Conservation (phyloP, 2,329 filamentous ascomycete species). For the Graphilbum sp. region DNA sequence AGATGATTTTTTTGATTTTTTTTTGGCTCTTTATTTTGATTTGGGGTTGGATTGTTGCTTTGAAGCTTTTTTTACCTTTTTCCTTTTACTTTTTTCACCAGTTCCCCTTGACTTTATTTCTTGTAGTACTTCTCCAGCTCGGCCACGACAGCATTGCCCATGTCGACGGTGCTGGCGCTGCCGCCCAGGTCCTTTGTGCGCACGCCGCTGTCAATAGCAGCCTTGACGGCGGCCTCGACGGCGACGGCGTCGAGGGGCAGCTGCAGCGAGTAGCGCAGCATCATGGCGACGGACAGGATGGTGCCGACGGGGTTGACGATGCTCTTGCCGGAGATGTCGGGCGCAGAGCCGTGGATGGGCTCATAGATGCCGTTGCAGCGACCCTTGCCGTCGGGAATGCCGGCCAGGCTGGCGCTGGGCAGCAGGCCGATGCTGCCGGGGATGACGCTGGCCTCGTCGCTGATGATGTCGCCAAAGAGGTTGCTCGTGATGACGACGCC, state of each 20-base stretch:
- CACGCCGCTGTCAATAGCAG: slow-evolving; percentile 62
- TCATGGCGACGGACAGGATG: slow-evolving; percentile 85
- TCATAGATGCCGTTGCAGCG: slow-evolving; percentile 92
- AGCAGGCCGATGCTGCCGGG: slow-evolving; percentile 78
- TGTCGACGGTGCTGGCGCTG: slow-evolving; percentile 52
- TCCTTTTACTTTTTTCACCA: background rate
- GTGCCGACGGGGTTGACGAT: slow-evolving; percentile 88
- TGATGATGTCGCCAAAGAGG: slow-evolving; percentile 90
- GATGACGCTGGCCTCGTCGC: slow-evolving; percentile 88
- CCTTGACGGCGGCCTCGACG: slow-evolving; percentile 67
- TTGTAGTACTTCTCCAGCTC: slow-evolving; percentile 57
- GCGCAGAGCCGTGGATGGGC: slow-evolving; percentile 89
- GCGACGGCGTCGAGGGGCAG: slow-evolving; percentile 60
- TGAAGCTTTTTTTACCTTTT: background rate
- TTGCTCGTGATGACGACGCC: slow-evolving; percentile 89
- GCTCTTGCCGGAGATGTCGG: slow-evolving; percentile 82
- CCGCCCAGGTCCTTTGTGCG: slow-evolving; percentile 79
- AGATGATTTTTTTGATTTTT: background rate
- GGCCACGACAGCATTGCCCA: slow-evolving; percentile 60
- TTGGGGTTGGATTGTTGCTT: too few species aligned
- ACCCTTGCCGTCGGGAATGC: slow-evolving; percentile 69
- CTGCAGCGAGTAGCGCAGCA: slow-evolving; percentile 83
- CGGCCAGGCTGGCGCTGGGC: slow-evolving; percentile 74
- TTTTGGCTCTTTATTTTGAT: too few species aligned
- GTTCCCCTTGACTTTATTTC: slow-evolving; percentile 10